Evolutionary conservation across 106 monocot species (phyloP), one percentile per base, ranked within the genome.

Genomic region (Dactylorhiza incarnata): DNA sequence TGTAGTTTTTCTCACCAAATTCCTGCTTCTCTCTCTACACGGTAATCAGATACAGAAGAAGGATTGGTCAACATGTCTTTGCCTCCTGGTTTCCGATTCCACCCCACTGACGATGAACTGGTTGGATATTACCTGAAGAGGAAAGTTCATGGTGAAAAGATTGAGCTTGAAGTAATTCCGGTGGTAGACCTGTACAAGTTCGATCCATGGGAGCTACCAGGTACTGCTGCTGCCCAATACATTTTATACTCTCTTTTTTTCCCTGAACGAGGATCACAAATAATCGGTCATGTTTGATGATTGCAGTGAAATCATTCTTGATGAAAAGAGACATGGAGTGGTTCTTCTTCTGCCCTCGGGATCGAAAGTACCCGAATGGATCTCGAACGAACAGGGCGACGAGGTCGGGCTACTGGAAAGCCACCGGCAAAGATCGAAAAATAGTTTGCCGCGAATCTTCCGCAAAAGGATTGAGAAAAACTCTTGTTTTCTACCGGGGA

Each of bases 321-420:
- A 92, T 92, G 2, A 92, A 77, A 72, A 89, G 87, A 79, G 92
- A 95, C 49, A 73, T 84, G 82, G 92, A 95, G 70, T 95, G 95
- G 95, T 95, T 95, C 74, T 95, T 95, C 89, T 95, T 95, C 78
- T 92, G 92, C 62, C 92, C 95, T 0, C 85, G 95, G 19, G 92
- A 95, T 76, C 80, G 77, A 17, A 95, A 95, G 74, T 92, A 92
- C 26, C 89, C 95, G 8, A 95, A 92, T 73, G 95, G 95, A 14
- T 92, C 92, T 19, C 87, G 92, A 55, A 95, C 92, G 3, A 95
- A 95, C 65, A 79, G 95, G 68, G 95, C 95, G 0, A 95, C 95
- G 2, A 50, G 20, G 44, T 76, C 87, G 7, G 95, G 95, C 9
- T 92, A 92, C 78, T 92, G 92, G 95, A 95, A 95, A 76, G 91